Base-by-base conservation (phyloP, 805 yeast genomes). In the Teunomyces aglyptinius region DNA sequence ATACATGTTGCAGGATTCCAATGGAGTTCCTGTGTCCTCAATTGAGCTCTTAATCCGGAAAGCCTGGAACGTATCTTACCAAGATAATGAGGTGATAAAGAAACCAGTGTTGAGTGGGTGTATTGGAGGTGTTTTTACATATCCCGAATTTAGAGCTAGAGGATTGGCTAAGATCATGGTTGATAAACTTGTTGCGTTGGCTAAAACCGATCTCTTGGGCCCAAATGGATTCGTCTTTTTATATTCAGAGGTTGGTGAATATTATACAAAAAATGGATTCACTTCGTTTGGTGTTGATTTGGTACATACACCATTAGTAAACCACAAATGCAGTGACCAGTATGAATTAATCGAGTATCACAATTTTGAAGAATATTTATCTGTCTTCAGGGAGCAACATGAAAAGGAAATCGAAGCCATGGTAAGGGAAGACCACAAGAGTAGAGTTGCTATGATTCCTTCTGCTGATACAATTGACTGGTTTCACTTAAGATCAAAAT, bases 211-310 rank as follows among this genome's bases (percentile, higher is more conserved):
- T 11, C 44, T 45, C 18, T 41, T 68, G 27, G 72, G 70, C 2
- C 46, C 46, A 2, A 64, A 64, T 32, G 76, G 75, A 1, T 70
- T 61, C 47, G 57, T 60, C 6, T 66, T 67, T 49, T 61, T 73
- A 46, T 71, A 72, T 52, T 69, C 75, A 2, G 77, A 73, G 49
- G 63, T 73, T 8, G 76, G 76, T 8, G 76, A 73, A 44, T 73
- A 69, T 56, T 73, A 73, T 50, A 45, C 58, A 40, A 59, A 60
- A 19, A 55, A 56, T 44, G 77, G 77, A 12, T 73, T 71, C 55
- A 60, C 59, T 38, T 70, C 75, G 3, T 58, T 60, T 38, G 62
- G 55, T 16, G 70, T 73, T n/a, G 71, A 68, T 3, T 52, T 71
- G 44, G 48, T 65, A 24, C 47, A 59, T 24, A 49, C 66, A 6